Base-by-base conservation (phyloP, 1,284 basidiomycete species). In the Ceratobasidium sp. region DNA sequence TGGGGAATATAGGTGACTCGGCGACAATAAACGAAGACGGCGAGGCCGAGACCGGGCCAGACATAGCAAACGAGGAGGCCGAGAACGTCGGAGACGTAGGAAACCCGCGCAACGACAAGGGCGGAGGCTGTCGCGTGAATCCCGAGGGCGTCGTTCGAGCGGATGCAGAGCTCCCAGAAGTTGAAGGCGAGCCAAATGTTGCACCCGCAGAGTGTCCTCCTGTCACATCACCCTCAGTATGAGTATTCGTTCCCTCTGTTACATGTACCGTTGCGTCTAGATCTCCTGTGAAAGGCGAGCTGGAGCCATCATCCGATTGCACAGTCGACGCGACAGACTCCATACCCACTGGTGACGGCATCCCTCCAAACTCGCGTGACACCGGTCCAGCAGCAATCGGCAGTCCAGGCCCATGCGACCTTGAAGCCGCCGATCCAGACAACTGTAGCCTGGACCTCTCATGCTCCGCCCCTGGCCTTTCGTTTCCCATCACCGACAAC, bases 51-150 rank as follows among this genome's bases (percentile, higher is more conserved):
- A 38, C 35, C 11, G 35, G 35, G 35, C 35, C 35, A 41, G 38
- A 50, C n/a, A 50, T 26, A 9, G 47, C n/a, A n/a, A n/a, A 35
- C 8, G 57, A 59, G 14, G 38, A 16, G 41, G 63, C n/a, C 35
- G 63, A 66, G 35, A 66, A 52, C 16, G 63, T 52, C 13, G 63
- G 63, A 11, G 63, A 66, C 28, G 63, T 66, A 38, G 63, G 63
- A 26, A 66, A 52, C 18, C 47, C 63, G 13, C 47, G 63, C 9
- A 66, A n/a, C 2, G 44, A 49, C 3, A 66, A 23, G 21, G 63
- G 7, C 3, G 43, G 47, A 23, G 63, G 47, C 13, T 47, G 63
- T 21, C 63, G 47, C 16, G 46, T 66, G 21, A 32, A 26, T 13
- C 63, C 49, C 9, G 46, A 52, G 9, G 63, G 46, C 13, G 49